Conservation (phyloP, 2,329 filamentous ascomycete species). For the Fusarium sambucinum region DNA sequence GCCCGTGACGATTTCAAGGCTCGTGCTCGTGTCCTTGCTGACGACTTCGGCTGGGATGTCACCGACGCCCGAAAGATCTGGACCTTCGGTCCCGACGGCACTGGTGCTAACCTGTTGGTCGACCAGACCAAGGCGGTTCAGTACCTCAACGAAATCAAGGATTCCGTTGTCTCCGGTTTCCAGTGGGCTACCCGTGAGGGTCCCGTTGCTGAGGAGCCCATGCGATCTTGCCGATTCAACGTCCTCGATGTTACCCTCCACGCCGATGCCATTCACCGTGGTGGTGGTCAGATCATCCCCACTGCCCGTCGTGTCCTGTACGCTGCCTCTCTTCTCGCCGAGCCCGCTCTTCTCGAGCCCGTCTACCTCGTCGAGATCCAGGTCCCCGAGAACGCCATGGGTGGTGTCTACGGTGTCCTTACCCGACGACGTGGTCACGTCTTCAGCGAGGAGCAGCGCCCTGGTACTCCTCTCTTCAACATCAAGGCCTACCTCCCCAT, state of each 20-base stretch:
- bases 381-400: conserved; percentile 98
- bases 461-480: conserved; percentile 98
- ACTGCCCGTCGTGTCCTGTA: conserved; percentile 98
- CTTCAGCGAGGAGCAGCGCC: conserved; percentile 97
- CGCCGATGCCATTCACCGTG: conserved; percentile 99
- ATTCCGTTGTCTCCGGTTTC: conserved; percentile 99
- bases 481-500: conserved; percentile 98
- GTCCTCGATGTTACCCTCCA: conserved; percentile 99
- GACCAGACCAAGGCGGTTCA: conserved; percentile 99
- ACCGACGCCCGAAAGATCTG: conserved; percentile 99
- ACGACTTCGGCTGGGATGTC: conserved; percentile 99
- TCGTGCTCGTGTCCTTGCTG: conserved; percentile 94
- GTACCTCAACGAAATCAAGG: conserved; percentile 99
- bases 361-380: conserved; percentile 99
- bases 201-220: conserved; percentile 97
- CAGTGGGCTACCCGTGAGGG: conserved; percentile 99
- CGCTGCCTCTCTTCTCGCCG: conserved; percentile 89
- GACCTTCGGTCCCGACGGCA: conserved; percentile 99
- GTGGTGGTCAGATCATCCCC: conserved; percentile 98
- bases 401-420: conserved; percentile 99
- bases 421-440: conserved; percentile 98
- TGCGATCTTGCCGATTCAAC: conserved; percentile 98
- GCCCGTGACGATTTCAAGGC: conserved; percentile 99
- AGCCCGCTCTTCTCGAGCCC: conserved; percentile 93
- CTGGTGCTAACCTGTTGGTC: conserved; percentile 96